Conservation (phyloP, 257 asterid genomes). For the Agastache rugosa region DNA sequence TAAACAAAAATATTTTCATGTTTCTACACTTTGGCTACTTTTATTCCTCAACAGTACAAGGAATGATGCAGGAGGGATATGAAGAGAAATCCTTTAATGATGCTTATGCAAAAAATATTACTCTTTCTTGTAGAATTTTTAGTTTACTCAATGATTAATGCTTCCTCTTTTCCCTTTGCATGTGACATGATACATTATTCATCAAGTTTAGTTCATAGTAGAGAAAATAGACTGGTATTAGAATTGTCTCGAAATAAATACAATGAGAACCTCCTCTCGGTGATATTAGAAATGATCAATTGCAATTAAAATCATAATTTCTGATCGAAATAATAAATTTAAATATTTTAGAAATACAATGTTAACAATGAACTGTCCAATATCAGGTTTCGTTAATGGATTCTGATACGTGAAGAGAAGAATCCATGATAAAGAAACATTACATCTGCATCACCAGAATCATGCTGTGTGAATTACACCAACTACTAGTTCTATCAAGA, state of each 20-base stretch:
- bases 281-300: not conserved
- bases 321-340: not conserved
- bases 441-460: constrained; percentile 2
- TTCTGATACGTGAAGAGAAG: not conserved
- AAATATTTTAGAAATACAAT: not conserved
- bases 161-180: not conserved
- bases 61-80: too few relatives aligned
- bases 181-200: not conserved
- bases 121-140: too few relatives aligned
- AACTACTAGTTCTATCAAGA: not conserved
- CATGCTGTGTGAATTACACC: not conserved
- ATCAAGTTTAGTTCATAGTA: not conserved
- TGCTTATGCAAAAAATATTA: too few relatives aligned
- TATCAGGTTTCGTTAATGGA: not conserved
- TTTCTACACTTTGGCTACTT: not conserved
- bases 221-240: too few relatives aligned
- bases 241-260: too few relatives aligned
- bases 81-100: too few relatives aligned
- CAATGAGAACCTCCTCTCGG: not conserved
- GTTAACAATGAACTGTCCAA: not conserved
- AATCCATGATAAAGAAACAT: not conserved
- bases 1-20: not conserved
- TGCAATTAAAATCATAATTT: not conserved
- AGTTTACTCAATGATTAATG: too few relatives aligned
- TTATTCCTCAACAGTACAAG: not conserved